Base-by-base conservation (phyloP, 371 early-diverging fungal genomes). In the Mucor circinelloides region DNA sequence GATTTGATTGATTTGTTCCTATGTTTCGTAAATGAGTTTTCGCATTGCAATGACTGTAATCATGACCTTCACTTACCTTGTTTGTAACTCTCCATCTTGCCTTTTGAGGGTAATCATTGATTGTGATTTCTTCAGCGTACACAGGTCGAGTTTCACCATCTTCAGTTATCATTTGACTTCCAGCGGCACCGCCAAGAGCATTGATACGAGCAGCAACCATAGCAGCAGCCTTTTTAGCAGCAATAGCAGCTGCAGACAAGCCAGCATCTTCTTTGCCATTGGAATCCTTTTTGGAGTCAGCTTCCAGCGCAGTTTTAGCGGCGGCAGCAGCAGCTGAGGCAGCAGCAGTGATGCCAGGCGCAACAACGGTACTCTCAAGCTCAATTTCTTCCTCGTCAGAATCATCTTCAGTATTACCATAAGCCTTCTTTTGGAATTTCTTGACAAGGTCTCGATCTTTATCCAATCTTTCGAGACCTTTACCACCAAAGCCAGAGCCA, bases 81-180 rank as follows among this genome's bases (percentile, higher is more conserved):
- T 95, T 95, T 17, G 97, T 99, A 57, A 97, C 98, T 72, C 89
- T 89, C 94, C 95, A 94, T 64, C 99, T 85, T n/a, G 98, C 97
- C 76, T 94, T 93, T 72, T 95, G 94, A 30, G 97, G 97, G 72
- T 91, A 98, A 78, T 99, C 98, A 76, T 99, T 99, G 77, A 99
- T 97, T 68, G 93, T 93, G 72, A 99, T 91, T 77, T 99, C 98
- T 68, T 87, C 85, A 9, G 91, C 81, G 80, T 79, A 90, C n/a
- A 70, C 87, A 44, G 80, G 81, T 17, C 65, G 71, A 4, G 68
- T 65, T 55, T 81, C 81, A 2, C 64, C 68, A 38, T 74, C 74
- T 19, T 76, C 69, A 1, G 73, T 68, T 60, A 66, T 52, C 58
- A 21, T 58, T 74, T 36, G 73, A 68, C 17, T 9, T 66, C 30